Evolutionary conservation across 139 green algal genomes (phyloP), one percentile per base, ranked within the genome.

Genomic region (Spirogloea muscicola): DNA sequence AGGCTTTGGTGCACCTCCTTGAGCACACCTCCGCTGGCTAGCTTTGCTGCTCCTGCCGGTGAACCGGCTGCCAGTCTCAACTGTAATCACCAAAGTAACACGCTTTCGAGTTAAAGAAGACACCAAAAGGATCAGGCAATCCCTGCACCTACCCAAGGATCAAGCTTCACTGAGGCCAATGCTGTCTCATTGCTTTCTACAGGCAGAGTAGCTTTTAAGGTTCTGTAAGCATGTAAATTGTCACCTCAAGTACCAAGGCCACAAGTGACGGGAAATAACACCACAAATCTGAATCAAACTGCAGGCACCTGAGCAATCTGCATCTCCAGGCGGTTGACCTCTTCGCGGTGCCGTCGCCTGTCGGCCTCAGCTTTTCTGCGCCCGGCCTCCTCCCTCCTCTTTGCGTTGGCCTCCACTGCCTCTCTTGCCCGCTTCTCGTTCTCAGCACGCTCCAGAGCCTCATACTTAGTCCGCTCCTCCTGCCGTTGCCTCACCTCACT

Each of bases 221-320:
- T n/a, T n/a, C n/a, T n/a, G n/a, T n/a, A 38, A 3, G 27, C 36
- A 3, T 21, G 38, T 55, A n/a, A 37, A 4, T 3, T 39, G 9
- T 39, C 37, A 18, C 27, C 60, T n/a, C 29, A 18, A 27, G 36
- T 25, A 18, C 37, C 38, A 38, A 5, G 21, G 16, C 38, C 60
- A 13, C 60, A 21, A 18, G 3, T n/a, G 0, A 18, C 37, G 3
- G 31, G 13, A 25, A 25, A 9, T 6, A 61, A 13, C 21, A 9
- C 51, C 6, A 25, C 13, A 18, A 21, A 6, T 18, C 51, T 6
- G 13, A 18, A 21, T 9, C 51, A 25, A 25, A 25, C 9, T 21
- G 51, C 9, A 25, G 38, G 9, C 31, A 77, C 38, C 55, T 70
- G 69, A 46, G 34, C 69, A 10, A 77, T 42, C 57, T 77, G 55